Evolutionary conservation across 169 alveolate species (phyloP).

Genomic region (Pseudocohnilembus persalinus): DNA sequence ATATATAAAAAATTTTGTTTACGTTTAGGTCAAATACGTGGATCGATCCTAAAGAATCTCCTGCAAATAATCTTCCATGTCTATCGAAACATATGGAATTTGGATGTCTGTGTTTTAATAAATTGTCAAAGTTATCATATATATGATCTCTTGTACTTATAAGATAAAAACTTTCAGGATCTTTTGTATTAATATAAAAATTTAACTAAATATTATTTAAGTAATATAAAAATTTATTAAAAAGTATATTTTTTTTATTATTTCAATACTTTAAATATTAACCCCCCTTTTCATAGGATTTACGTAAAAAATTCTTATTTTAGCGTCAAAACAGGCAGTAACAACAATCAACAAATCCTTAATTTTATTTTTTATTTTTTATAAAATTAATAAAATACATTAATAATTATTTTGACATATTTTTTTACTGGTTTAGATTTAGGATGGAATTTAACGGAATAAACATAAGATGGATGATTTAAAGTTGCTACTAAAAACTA

Average conservation of each 20-base stretch:
- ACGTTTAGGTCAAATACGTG: slow-evolving; percentile 65
- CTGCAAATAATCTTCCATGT: slow-evolving; percentile 69
- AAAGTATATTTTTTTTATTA: background rate
- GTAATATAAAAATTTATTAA: background rate
- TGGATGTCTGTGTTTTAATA: slow-evolving; percentile 73
- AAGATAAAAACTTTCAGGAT: background rate
- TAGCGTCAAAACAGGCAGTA: slow-evolving; percentile 81
- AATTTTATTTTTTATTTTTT: too few relatives aligned
- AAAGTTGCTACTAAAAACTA: slow-evolving; percentile 53
- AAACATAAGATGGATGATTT: slow-evolving; percentile 80
- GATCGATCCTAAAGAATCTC: slow-evolving; percentile 78
- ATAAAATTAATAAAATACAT: too few relatives aligned
- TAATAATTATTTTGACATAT: too few relatives aligned
- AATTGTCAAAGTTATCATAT: slow-evolving; percentile 31
- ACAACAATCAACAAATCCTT: slow-evolving; percentile 40
- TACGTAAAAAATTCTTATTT: slow-evolving; percentile 64
- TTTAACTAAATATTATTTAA: background rate
- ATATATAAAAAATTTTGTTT: too few relatives aligned
- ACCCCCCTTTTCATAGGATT: slow-evolving; percentile 17
- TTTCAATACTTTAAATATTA: background rate
- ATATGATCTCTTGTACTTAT: slow-evolving; percentile 14
- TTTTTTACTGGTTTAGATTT: background rate
- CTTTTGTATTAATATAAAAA: background rate
- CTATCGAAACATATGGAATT: slow-evolving; percentile 67
- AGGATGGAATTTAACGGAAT: slow-evolving; percentile 66